Base-by-base conservation (phyloP, 148 eudicot genomes). In the Chenopodium suecicum region DNA sequence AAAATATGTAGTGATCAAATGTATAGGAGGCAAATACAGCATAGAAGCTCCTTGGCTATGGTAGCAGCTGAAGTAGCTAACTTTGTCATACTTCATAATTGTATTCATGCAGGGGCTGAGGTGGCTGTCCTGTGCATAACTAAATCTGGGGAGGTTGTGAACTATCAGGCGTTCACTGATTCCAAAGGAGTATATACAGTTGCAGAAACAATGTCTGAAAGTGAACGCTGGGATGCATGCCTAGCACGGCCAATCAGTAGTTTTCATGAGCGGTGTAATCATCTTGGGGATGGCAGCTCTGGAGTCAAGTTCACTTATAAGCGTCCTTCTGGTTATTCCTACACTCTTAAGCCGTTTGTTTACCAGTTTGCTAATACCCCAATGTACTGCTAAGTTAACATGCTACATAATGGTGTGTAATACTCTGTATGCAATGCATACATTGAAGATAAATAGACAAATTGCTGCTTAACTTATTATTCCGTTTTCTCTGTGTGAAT, bases 61-160 rank as follows among this genome's bases (percentile, higher is more conserved):
- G 4, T 31, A 46, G 78, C 37, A 47, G 22, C 23, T 25, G 27
- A 48, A 17, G 25, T 58, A 22, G 11, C 62, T 66, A 34, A 48
- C 66, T 13, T 27, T 22, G 4, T 50, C 37, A 23, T 63, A 41
- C 44, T 41, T 5, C 44, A 47, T 79, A 69, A 50, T 48, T 32
- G 17, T 75, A n/a, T 80, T 82, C 63, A 20, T 80, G 81, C 90
- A 96, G 99, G 99, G 77, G 98, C 98, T 14, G 99, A 96, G 88
- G 99, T 96, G n/a, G 99, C 99, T 52, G 98, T 96, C 71, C 92
- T 96, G 23, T 96, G 99, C 89, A 94, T 96, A 81, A 96, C 99
- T n/a, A 94, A 92, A 86, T 85, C 98, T 5, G 99, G 99, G 65
- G 97, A 94, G 79, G 99, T 96, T 52, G 90, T 96, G 67, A 96